These are phyloP conservation scores for Aspergillus persii DNA, from an alignment of 2,329 filamentous ascomycete genomes.

Conservation along the genomic window DNA sequence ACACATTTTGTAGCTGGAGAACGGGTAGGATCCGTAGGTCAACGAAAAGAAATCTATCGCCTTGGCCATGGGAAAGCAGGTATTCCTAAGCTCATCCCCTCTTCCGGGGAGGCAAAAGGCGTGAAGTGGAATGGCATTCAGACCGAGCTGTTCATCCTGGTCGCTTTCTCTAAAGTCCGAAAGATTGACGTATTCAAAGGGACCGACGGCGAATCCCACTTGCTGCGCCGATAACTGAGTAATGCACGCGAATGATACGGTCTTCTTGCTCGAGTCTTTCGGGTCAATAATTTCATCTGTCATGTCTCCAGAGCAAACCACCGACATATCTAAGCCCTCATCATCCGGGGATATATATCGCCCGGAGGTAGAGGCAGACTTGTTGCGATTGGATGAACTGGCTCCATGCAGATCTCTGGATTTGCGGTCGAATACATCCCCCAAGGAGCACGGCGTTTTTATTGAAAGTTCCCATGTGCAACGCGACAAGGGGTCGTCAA, in stretches of 20 bases:
- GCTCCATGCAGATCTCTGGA: constrained; percentile 20
- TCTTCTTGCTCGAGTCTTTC: constrained; percentile 77
- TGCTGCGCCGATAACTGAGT: constrained; percentile 79
- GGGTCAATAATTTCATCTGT: constrained; percentile 79
- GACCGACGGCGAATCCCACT: constrained; percentile 88
- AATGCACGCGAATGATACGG: constrained; percentile 76
- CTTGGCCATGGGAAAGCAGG: constrained; percentile 76
- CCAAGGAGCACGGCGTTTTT: constrained; percentile 79
- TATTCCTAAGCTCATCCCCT: constrained; percentile 78
- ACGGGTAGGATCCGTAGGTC: constrained; percentile 86
- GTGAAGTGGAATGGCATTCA: constrained; percentile 82
- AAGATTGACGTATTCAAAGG: constrained; percentile 90
- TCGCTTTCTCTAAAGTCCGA: constrained; percentile 86
- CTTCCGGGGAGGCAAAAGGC: constrained; percentile 88
- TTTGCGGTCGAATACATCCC: constrained; percentile 61
- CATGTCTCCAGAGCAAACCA: constrained; percentile 86
- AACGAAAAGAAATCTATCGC: constrained; percentile 90
- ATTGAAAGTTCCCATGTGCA: constrained; percentile 88
- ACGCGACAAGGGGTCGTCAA: constrained; percentile 78
- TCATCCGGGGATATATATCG: constrained; percentile 68
- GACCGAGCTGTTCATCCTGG: constrained; percentile 85
- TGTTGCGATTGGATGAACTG: constrained; percentile 19
- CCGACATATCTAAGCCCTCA: constrained; percentile 80
- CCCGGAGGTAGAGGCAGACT: constrained; percentile 26
- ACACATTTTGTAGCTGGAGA: constrained; percentile 85